These are phyloP conservation scores for Aureobasidium subglaciale DNA, from an alignment of 2,329 filamentous ascomycete species.

Conservation along the genomic window DNA sequence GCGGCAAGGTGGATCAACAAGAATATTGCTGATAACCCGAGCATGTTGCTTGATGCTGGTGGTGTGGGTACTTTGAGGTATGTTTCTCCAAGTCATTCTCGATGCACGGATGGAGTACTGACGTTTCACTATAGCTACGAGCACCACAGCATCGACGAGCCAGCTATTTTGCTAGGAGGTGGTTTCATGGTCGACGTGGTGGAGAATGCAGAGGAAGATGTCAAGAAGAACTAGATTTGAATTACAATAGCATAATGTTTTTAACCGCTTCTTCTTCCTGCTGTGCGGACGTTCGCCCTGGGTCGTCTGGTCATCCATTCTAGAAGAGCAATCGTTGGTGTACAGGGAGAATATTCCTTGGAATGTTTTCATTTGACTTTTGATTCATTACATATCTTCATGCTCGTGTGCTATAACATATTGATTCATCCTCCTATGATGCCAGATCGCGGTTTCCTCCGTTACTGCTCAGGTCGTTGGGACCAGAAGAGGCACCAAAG, in stretches of 20 bases:
- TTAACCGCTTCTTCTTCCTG: too few species aligned
- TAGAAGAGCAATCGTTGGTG: too few species aligned
- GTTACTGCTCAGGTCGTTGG: conserved; percentile 2
- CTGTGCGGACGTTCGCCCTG: too few species aligned
- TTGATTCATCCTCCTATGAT: neutral
- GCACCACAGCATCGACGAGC: conserved; percentile 43
- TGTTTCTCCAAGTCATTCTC: conserved; percentile 18
- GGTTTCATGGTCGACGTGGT: conserved; percentile 45
- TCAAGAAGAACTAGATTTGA: conserved; percentile 5
- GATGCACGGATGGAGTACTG: neutral
- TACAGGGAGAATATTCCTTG: too few species aligned
- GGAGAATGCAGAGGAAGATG: conserved; percentile 32
- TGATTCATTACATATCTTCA: neutral
- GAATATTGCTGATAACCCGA: conserved; percentile 65
- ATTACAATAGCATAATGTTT: too few species aligned
- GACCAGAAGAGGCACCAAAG: neutral
- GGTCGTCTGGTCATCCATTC: too few species aligned
- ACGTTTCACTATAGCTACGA: conserved; percentile 35
- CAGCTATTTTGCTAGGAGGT: conserved; percentile 45
- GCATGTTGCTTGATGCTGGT: conserved; percentile 68
- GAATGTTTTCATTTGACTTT: too few species aligned
- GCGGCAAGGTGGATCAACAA: conserved; percentile 79
- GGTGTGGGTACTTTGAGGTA: conserved; percentile 45
- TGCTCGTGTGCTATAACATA: neutral
- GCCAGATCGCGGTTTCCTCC: conserved; percentile 1